phyloP scores from a whole-genome alignment of 177 flowering plant genomes.

The Tripterygium wilfordii region DNA sequence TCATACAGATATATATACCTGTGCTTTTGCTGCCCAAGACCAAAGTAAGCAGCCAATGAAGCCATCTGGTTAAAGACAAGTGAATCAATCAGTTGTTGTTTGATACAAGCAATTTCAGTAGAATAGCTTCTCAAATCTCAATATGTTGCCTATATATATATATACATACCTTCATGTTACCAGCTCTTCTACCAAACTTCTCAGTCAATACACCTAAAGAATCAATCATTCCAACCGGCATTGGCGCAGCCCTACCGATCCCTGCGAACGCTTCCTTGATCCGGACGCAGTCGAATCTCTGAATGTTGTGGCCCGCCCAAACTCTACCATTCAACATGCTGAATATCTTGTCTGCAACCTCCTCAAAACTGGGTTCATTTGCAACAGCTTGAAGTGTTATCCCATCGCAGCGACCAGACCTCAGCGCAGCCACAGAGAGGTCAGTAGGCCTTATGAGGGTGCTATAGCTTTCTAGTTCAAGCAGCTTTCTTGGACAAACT shows the following conservation, averaged over 20 bases:
- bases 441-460: conserved; percentile 76
- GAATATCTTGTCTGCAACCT: conserved; percentile 73
- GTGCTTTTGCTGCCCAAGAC: conserved; percentile 86
- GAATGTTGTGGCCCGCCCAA: conserved; percentile 95
- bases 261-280: conserved; percentile 74
- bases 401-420: conserved; percentile 49
- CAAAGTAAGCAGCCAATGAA: conserved; percentile 72
- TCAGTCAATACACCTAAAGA: conserved; percentile 60
- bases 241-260: conserved; percentile 60
- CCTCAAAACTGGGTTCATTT: conserved; percentile 60
- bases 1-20: conserved; percentile 58
- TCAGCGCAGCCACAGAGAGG: conserved; percentile 46
- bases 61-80: conserved; percentile 57
- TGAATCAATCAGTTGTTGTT: not conserved
- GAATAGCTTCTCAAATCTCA: too few species aligned
- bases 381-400: conserved; percentile 54
- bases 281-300: conserved; percentile 67
- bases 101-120: not conserved
- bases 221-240: conserved; percentile 71
- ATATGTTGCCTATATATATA: too few species aligned
- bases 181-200: conserved; percentile 88
- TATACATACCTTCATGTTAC: conserved; percentile 76
- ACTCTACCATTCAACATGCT: conserved; percentile 60
- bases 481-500: conserved; percentile 66
- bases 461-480: conserved; percentile 65